Evolutionary conservation across 2,329 filamentous ascomycete species (phyloP).

Genomic region (Pezicula rhizophila): DNA sequence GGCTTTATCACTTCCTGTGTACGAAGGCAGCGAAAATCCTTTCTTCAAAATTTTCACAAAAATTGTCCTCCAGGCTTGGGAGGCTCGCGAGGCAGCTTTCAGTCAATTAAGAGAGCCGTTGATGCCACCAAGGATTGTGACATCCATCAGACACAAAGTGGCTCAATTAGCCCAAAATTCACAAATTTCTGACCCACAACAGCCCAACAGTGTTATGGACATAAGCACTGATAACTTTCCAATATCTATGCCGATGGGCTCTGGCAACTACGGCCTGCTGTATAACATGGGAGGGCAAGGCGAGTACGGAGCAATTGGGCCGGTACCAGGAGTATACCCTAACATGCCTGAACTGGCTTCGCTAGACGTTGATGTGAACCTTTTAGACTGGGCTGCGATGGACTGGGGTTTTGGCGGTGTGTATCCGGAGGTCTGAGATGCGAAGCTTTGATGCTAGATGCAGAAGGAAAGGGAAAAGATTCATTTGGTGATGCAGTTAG

Average conservation of each 20-base stretch:
- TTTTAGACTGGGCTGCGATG: slow-evolving; percentile 23
- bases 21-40: neutral
- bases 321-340: slow-evolving; percentile 3
- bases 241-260: slow-evolving; percentile 9
- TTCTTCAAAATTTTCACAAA: slow-evolving; percentile 18
- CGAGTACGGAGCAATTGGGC: neutral
- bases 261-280: neutral
- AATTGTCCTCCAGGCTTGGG: slow-evolving; percentile 22
- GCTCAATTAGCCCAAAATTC: slow-evolving; percentile 5
- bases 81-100: slow-evolving; percentile 14
- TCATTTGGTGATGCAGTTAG: too few species aligned
- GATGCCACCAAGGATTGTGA: slow-evolving; percentile 17
- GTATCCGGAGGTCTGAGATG: too few species aligned
- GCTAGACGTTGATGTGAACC: slow-evolving; percentile 19
- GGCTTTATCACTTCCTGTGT: slow-evolving; percentile 13
- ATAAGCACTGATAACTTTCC: slow-evolving; percentile 5
- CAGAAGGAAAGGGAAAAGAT: too few species aligned
- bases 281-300: slow-evolving; percentile 9
- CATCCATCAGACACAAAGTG: slow-evolving; percentile 13
- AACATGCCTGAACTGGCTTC: slow-evolving; percentile 11
- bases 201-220: neutral
- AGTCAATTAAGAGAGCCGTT: slow-evolving; percentile 12
- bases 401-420: slow-evolving; percentile 16
- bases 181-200: neutral
- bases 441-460: too few species aligned